Base-by-base conservation (phyloP, 2,329 filamentous ascomycete genomes). In the Sclerotinia borealis region DNA sequence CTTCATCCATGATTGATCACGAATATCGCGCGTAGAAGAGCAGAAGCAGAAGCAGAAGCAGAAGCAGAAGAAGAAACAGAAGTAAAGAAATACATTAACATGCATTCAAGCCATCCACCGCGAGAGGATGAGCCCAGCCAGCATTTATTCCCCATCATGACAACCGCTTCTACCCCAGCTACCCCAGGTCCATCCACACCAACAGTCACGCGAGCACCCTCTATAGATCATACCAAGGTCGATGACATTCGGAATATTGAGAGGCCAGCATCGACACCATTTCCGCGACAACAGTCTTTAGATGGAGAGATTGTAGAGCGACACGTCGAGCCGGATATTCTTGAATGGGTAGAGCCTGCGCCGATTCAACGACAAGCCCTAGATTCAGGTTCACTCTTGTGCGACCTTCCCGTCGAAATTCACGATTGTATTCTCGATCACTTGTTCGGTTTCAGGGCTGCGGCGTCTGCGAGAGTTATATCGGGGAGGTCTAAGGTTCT, bases 401-500 rank as follows among this genome's bases (percentile, higher is more conserved):
- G 60, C 39, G 63, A 84, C 66, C 77, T 91, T 1, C 88, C 89
- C 1, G 80, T 83, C 62, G 88, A 91, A 73, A 88, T 92, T 15
- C 87, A 90, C 72, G 87, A 90, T 70, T 84, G 83, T 62, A 87
- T 91, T 61, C 77, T 91, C 17, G 88, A 91, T 72, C 83, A 89
- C 68, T 76, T 91, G 2, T 90, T 91, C 69, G 88, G 87, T 4
- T 86, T 88, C 64, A 82, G 86, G 52, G 82, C 86, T 47, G 87
- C 88, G 0, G 79, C 86, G 6, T 79, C 83, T 82, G 82, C 48
- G 81, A 82, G 65, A 83, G 82, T 70, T 80, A 81, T 56, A 79
- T 80, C 64, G 79, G 84, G 80, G 3, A 82, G 78, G 64, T 76
- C 77, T 2, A 74, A 78, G 39, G 77, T 82, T 11, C 79, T 81